Evolutionary conservation across 2,329 filamentous ascomycete species (phyloP).

Genomic region (Pestalotiopsis sp.): DNA sequence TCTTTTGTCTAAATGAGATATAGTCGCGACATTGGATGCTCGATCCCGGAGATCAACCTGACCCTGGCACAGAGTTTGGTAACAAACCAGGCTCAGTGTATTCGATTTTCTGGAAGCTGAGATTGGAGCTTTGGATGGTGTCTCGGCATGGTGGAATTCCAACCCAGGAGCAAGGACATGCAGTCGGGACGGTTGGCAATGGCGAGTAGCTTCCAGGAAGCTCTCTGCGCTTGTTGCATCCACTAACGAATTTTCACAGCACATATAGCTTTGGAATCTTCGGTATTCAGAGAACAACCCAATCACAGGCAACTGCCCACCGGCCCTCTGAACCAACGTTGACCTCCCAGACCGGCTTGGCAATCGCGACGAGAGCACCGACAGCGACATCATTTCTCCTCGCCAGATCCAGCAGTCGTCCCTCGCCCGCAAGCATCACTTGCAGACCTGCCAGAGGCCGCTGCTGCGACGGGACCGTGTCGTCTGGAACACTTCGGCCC

Average conservation of each 20-base stretch:
- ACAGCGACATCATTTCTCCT: conserved; percentile 24
- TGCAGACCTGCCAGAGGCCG: neutral
- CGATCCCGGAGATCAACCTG: neutral
- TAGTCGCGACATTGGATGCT: neutral
- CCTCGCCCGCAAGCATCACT: conserved; percentile 28
- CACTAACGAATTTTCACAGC: neutral
- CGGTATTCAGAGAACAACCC: conserved; percentile 25
- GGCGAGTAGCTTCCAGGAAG: neutral
- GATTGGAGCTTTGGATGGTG: neutral
- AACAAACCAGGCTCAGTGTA: neutral
- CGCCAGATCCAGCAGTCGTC: conserved; percentile 27
- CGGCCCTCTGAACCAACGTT: conserved; percentile 27
- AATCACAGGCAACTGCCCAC: conserved; percentile 39
- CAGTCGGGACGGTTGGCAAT: neutral
- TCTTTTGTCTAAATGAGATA: neutral
- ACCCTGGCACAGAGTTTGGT: neutral
- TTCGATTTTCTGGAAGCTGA: neutral
- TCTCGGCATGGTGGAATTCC: neutral
- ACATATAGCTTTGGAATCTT: neutral
- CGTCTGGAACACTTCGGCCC: conserved; percentile 13
- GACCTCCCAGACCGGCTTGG: conserved; percentile 37
- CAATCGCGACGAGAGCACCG: conserved; percentile 31
- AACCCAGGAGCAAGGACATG: neutral
- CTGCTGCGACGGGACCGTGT: neutral
- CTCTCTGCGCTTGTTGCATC: neutral